Percentiles rank a stretch among this genome's conserved stretches.
Evolutionary conservation across 1,284 basidiomycete species (phyloP).

Genomic region (Fistulinella cinereoalba): DNA sequence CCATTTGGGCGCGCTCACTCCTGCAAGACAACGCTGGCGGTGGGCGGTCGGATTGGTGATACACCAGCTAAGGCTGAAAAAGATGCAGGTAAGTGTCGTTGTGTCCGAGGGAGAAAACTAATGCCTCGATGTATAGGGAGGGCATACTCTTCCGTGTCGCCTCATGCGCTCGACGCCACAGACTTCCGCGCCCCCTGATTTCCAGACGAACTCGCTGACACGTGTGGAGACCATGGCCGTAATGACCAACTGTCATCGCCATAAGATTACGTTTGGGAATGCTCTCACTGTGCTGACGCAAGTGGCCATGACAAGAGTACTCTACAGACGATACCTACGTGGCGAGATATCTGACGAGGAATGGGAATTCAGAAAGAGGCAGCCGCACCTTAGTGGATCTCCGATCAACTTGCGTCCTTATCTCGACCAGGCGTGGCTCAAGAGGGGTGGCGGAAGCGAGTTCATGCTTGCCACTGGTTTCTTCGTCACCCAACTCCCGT

Average conservation of each 20-base stretch:
- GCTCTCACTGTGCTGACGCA: not conserved
- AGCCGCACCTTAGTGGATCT: not conserved
- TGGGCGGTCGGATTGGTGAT: not conserved
- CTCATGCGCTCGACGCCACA: not conserved
- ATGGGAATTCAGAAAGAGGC: not conserved
- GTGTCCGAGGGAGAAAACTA: too few species aligned
- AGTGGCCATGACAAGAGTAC: not conserved
- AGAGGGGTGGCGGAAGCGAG: too few species aligned
- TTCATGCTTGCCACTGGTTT: too few species aligned
- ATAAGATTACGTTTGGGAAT: not conserved
- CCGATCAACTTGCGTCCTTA: too few species aligned
- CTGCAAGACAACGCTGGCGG: not conserved
- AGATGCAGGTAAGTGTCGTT: not conserved
- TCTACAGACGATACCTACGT: not conserved
- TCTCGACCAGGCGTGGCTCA: too few species aligned
- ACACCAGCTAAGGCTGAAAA: not conserved
- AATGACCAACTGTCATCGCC: not conserved
- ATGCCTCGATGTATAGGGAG: not conserved
- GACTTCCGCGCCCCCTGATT: slow-evolving; percentile 12
- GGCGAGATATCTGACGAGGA: slow-evolving; percentile 36
- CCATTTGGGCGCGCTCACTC: too few species aligned
- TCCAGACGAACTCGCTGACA: slow-evolving; percentile 5
- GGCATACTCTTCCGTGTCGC: not conserved
- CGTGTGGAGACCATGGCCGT: not conserved
- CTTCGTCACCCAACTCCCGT: too few species aligned